Evolutionary conservation across 1,139 yeast genomes (phyloP), one percentile per base, ranked within the genome.

Genomic region (Candida gigantensis): DNA sequence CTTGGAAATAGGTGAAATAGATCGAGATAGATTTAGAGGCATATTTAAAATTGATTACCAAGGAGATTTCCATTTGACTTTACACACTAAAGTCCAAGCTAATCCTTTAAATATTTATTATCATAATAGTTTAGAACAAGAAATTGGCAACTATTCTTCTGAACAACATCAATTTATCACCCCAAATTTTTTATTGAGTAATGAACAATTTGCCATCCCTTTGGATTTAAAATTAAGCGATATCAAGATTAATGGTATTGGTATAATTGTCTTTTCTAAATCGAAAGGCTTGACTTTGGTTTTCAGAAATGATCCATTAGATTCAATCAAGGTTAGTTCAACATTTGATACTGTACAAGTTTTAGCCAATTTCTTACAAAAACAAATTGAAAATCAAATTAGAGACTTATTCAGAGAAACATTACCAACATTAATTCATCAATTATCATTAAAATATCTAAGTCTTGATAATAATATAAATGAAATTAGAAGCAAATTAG

Each of bases 291-390:
- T 88, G 36, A 88, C 96, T 0, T 65, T 88, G 29, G 96, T 88
- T 23, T 88, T 88, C 61, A 74, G 92, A 48, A 88, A 88, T 58
- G 96, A 88, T 58, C 96, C 96, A 0, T 68, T 88, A 41, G 95
- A 86, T 47, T 77, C 83, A 19, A 86, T 88, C 43, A 81, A 81
- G 46, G 95, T 88, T 7, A 79, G 82, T 41, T 84, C 95, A 6
- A 84, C 95, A 10, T 87, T 88, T 61, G 96, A 88, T 58, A 79
- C 84, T 28, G 84, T 88, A 28, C 87, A 85, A 39, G 90, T 88
- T 1, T 78, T 88, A 52, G 94, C 95, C 12, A 75, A 80, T 43
- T 85, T 86, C 48, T 62, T 88, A 40, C 96, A 88, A 53, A 76
- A 76, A 32, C 94, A 87, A 56, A 88, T 88, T 44, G 96, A 88